Conservation (phyloP, 169 alveolate species). For the Plasmodium malariae region DNA sequence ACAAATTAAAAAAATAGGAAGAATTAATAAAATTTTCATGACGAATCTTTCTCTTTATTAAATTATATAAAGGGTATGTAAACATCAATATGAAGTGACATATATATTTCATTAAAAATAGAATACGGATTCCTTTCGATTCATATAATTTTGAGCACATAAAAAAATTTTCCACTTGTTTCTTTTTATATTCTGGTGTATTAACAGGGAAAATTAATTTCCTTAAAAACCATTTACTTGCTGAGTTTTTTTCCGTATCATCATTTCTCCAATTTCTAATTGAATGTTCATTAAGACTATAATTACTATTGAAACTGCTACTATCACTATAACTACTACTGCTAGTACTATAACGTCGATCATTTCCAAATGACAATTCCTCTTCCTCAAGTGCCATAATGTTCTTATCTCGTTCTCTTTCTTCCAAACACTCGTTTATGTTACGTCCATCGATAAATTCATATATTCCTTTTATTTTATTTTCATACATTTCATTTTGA, state of each 20-base stretch:
- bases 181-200: slow-evolving; percentile 45
- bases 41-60: slow-evolving; percentile 36
- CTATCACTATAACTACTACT: too few species aligned
- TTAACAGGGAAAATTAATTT: slow-evolving; percentile 33
- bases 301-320: too few species aligned
- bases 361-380: too few species aligned
- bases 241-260: too few species aligned
- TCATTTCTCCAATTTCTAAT: too few species aligned
- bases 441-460: background rate
- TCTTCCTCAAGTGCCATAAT: too few species aligned
- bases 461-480: background rate
- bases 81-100: slow-evolving; percentile 22
- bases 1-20: slow-evolving; percentile 39
- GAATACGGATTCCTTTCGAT: background rate
- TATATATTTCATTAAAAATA: slow-evolving; percentile 30
- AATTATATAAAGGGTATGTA: slow-evolving; percentile 51
- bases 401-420: too few species aligned
- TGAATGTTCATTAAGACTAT: too few species aligned
- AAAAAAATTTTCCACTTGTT: slow-evolving; percentile 30
- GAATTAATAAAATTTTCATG: slow-evolving; percentile 14
- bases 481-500: slow-evolving; percentile 2
- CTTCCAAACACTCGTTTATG: background rate
- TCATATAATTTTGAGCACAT: slow-evolving; percentile 46
- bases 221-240: slow-evolving; percentile 24
- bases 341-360: too few species aligned